Base-by-base conservation (phyloP, 2,329 filamentous ascomycete species). In the Sclerotinia glacialis region DNA sequence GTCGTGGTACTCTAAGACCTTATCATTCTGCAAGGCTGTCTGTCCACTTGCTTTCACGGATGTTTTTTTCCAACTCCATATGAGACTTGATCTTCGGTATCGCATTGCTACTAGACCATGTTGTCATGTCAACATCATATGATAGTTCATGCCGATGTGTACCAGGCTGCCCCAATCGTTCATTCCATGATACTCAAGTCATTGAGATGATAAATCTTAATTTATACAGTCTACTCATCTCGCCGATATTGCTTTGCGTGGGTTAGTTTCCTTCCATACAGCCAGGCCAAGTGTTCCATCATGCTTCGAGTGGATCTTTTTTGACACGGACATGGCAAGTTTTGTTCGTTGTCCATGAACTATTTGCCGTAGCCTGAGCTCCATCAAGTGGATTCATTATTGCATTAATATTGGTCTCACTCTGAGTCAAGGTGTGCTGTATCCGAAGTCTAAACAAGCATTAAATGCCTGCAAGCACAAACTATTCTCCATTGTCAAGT, bases 1-100 rank as follows among this genome's bases (percentile, higher is more conserved):
- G 66, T 55, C 49, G 62, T 66, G 53, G 59, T 52, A 67, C 62
- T 58, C 59, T 60, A 46, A 60, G 56, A 66, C 64, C 66, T 65
- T 65, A 44, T 55, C 37, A 28, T 50, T 58, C 56, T 66, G 55
- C 64, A 62, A 60, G 64, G 67, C 64, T 66, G 56, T 46, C 49
- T 28, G 50, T 28, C n/a, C 28, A 60, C 60, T 50, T n/a, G 23
- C 16, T 58, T 53, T 23, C 34, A 55, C 28, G 34, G 42, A 60
- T 50, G 44, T 28, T 60, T 26, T 21, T 28, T 49, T 50, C 28
- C 18, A 40, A 11, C 31, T 56, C 23, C 21, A 42, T 11, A 60
- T 34, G 63, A 65, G 63, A 60, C 63, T 60, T 47, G 34, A 50
- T 58, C 63, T 40, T 42, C 42, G n/a, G 53, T 65, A 65, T 65